Evolutionary conservation across 1,139 yeast species (phyloP).

Genomic region (Geotrichum reessii): DNA sequence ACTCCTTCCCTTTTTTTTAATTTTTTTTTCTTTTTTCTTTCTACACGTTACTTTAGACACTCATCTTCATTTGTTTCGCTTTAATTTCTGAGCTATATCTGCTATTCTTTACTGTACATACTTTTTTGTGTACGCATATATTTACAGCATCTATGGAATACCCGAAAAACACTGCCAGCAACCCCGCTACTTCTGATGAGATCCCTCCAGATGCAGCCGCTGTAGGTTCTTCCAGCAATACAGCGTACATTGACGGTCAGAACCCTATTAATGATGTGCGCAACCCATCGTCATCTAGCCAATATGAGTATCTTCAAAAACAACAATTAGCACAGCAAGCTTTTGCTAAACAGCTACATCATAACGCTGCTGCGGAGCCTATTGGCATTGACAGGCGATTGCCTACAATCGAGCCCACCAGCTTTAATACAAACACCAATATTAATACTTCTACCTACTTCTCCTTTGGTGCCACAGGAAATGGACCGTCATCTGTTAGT

Average conservation of each 20-base stretch:
- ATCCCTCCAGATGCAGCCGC: not conserved
- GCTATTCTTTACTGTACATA: not conserved
- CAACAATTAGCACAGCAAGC: slow-evolving; percentile 25
- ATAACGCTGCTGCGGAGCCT: slow-evolving; percentile 20
- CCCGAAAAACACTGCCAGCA: not conserved
- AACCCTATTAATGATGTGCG: slow-evolving; percentile 5
- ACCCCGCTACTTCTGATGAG: not conserved
- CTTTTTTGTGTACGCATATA: not conserved
- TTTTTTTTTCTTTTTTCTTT: no score
- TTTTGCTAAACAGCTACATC: slow-evolving; percentile 19
- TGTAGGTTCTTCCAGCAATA: not conserved
- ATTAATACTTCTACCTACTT: slow-evolving; percentile 13
- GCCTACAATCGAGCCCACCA: slow-evolving; percentile 2
- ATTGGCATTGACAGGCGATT: slow-evolving; percentile 19
- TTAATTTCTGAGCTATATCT: not conserved
- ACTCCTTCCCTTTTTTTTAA: not conserved
- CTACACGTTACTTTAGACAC: not conserved
- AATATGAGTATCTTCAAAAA: slow-evolving; percentile 25
- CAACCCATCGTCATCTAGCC: slow-evolving; percentile 14
- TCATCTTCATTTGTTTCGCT: not conserved
- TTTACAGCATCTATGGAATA: not conserved
- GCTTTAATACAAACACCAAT: slow-evolving; percentile 2
- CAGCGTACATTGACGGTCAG: slow-evolving; percentile 11
- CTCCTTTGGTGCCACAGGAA: slow-evolving; percentile 28
- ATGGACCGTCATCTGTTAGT: slow-evolving; percentile 33